Percentiles rank a stretch among this genome's conserved stretches.
These are phyloP conservation scores for Teratosphaeria viscida DNA, from an alignment of 2,329 filamentous ascomycete species.

Conservation along the genomic window DNA sequence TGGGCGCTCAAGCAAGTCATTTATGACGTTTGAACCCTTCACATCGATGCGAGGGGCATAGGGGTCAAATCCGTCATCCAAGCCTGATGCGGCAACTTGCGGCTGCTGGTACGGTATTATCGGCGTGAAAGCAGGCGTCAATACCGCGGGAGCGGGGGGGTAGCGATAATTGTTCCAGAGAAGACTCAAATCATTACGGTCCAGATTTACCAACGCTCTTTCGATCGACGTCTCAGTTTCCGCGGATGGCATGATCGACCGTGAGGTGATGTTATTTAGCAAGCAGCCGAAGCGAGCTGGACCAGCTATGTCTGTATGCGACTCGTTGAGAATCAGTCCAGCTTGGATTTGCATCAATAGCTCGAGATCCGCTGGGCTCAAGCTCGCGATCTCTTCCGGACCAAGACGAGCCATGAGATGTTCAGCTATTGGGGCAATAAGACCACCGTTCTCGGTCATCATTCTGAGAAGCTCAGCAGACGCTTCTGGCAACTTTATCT, in stretches of 20 bases:
- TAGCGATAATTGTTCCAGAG: slow-evolving; percentile 52
- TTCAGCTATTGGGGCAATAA: slow-evolving; percentile 49
- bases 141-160: slow-evolving; percentile 31
- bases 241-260: slow-evolving; percentile 43
- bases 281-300: slow-evolving; percentile 52
- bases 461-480: slow-evolving; percentile 51
- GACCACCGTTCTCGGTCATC: slow-evolving; percentile 55
- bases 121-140: slow-evolving; percentile 40
- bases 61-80: slow-evolving; percentile 77
- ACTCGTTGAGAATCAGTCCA: slow-evolving; percentile 37
- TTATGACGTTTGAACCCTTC: slow-evolving; percentile 83
- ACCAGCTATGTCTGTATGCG: slow-evolving; percentile 44
- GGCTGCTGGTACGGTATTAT: slow-evolving; percentile 36
- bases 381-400: slow-evolving; percentile 47
- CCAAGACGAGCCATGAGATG: slow-evolving; percentile 52
- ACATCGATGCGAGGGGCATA: slow-evolving; percentile 86
- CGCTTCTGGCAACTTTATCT: slow-evolving; percentile 37
- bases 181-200: slow-evolving; percentile 36
- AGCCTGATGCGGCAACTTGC: slow-evolving; percentile 35
- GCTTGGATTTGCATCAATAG: slow-evolving; percentile 52
- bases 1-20: slow-evolving; percentile 75
- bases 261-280: slow-evolving; percentile 46
- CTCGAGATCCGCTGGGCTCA: slow-evolving; percentile 44
- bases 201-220: slow-evolving; percentile 46
- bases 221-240: slow-evolving; percentile 48